Percentiles rank a stretch among this genome's conserved stretches.
Conservation (phyloP, 2,329 filamentous ascomycete genomes). For the Aspergillus fijiensis region DNA sequence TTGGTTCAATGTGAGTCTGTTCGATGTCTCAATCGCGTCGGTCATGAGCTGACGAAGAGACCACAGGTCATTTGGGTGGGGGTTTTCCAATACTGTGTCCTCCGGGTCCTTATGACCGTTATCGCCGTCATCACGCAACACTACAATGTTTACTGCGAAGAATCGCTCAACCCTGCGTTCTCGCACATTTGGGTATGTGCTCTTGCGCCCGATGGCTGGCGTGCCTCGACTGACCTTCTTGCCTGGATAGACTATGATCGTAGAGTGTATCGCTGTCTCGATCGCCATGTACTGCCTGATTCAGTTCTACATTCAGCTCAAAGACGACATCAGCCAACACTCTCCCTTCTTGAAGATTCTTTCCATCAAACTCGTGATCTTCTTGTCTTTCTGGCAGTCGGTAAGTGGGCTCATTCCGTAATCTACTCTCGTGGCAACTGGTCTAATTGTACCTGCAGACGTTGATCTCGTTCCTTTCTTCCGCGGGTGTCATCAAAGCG, state of each 20-base stretch:
- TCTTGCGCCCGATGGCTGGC: neutral
- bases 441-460: conserved; percentile 34
- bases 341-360: conserved; percentile 75
- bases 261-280: conserved; percentile 71
- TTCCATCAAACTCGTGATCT: conserved; percentile 87
- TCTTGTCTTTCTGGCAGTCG: conserved; percentile 85
- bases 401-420: conserved; percentile 31
- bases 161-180: conserved; percentile 73
- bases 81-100: conserved; percentile 82
- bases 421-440: neutral
- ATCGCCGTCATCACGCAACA: conserved; percentile 72
- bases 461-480: conserved; percentile 62
- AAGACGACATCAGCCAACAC: conserved; percentile 65
- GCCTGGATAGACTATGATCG: conserved; percentile 55
- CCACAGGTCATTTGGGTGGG: conserved; percentile 63
- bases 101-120: conserved; percentile 75
- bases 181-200: conserved; percentile 76
- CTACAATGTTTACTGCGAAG: conserved; percentile 71
- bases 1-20: conserved; percentile 70
- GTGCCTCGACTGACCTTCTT: conserved; percentile 9
- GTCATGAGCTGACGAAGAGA: conserved; percentile 1
- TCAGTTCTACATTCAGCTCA: conserved; percentile 81
- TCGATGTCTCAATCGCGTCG: neutral
- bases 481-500: conserved; percentile 63
- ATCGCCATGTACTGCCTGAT: conserved; percentile 88